These are phyloP conservation scores for Coix lacrymajobi DNA, from an alignment of 176 grass and related monocot species.

Conservation along the genomic window DNA sequence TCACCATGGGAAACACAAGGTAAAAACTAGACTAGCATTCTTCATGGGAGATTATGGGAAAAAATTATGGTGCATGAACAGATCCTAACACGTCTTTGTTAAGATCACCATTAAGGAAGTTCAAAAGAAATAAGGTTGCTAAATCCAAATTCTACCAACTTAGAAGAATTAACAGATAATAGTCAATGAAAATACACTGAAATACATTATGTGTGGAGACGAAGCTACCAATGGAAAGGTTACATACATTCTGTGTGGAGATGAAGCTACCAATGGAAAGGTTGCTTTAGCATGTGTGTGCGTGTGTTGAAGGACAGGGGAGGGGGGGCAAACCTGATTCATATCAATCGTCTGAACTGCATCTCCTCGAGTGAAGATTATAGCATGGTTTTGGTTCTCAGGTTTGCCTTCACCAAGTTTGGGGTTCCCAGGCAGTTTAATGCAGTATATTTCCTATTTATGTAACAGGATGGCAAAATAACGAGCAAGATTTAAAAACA, in stretches of 20 bases:
- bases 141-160: neutral
- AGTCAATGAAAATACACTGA: neutral
- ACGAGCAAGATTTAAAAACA: conserved; percentile 23
- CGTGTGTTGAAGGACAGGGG: neutral
- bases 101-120: neutral
- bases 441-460: conserved; percentile 88
- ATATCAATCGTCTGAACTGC: conserved; percentile 96
- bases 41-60: neutral
- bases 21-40: neutral
- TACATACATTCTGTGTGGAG: neutral
- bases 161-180: neutral
- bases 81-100: neutral
- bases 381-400: conserved; percentile 98
- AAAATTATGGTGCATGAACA: neutral
- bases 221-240: neutral
- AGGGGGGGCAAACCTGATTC: conserved; percentile 66
- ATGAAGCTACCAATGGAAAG: neutral
- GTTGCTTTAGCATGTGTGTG: neutral
- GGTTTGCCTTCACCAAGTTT: conserved; percentile 98
- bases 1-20: neutral
- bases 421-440: conserved; percentile 91
- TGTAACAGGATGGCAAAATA: neutral
- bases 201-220: neutral
- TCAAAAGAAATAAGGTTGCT: neutral
- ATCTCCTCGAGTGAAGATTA: conserved; percentile 93